Percentiles rank a stretch among this genome's conserved stretches.
Conservation (phyloP, 1,284 basidiomycete species). For the Trichosporon faecale region DNA sequence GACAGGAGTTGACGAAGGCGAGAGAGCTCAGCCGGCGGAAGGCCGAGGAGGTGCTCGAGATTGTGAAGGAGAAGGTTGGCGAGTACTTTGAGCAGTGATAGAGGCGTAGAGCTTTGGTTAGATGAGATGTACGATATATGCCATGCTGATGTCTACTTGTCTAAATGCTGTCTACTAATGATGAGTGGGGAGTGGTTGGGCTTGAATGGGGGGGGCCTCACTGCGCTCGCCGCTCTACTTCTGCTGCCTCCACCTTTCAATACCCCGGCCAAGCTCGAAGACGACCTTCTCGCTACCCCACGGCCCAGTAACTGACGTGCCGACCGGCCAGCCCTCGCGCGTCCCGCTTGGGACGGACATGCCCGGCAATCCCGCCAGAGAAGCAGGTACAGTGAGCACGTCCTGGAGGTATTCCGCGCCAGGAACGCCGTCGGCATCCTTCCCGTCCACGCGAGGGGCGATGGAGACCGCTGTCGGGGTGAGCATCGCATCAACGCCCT, state of each 20-base stretch:
- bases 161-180: neutral
- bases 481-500: conserved; percentile 70
- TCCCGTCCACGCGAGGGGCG: conserved; percentile 57
- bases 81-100: conserved; percentile 12
- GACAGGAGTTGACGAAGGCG: conserved; percentile 31
- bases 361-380: conserved; percentile 81
- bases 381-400: conserved; percentile 85
- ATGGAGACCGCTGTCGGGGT: conserved; percentile 79
- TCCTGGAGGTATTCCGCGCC: conserved; percentile 76
- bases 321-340: conserved; percentile 75
- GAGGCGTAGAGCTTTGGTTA: too few species aligned
- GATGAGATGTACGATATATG: neutral
- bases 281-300: conserved; percentile 80
- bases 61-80: conserved; percentile 13
- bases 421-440: conserved; percentile 35
- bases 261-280: conserved; percentile 56
- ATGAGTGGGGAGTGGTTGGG: neutral
- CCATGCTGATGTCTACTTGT: neutral
- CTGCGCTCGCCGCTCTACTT: neutral
- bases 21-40: conserved; percentile 27
- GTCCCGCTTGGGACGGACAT: conserved; percentile 67
- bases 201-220: too few species aligned
- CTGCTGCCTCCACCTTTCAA: conserved; percentile 34
- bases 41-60: conserved; percentile 28
- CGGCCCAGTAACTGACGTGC: conserved; percentile 78